phyloP scores from a whole-genome alignment of 2,329 filamentous ascomycete genomes.

The Trichoderma guizhouense region DNA sequence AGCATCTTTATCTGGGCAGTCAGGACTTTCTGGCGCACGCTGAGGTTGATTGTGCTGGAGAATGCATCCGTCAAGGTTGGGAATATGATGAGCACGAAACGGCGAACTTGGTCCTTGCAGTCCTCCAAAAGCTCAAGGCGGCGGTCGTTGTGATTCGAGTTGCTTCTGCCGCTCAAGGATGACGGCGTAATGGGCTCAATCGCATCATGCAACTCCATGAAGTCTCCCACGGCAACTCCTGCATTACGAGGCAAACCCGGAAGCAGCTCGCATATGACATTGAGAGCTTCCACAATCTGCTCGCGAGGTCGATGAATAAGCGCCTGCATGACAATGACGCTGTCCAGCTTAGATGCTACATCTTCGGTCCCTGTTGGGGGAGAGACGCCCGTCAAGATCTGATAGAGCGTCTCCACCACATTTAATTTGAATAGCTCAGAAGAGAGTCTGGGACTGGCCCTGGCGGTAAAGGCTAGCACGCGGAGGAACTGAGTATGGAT shows the following conservation, averaged over 20 bases:
- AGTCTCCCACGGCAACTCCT: constrained; percentile 42
- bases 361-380: constrained; percentile 77
- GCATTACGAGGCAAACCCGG: constrained; percentile 64
- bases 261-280: constrained; percentile 93
- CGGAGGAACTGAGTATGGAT: constrained; percentile 96
- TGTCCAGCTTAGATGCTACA: constrained; percentile 83
- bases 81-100: constrained; percentile 89
- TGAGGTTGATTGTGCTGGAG: constrained; percentile 94
- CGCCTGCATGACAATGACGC: constrained; percentile 97
- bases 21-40: constrained; percentile 90
- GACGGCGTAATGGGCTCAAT: constrained; percentile 41
- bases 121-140: constrained; percentile 74
- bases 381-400: constrained; percentile 93
- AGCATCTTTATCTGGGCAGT: constrained; percentile 98
- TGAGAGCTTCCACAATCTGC: constrained; percentile 94
- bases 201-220: constrained; percentile 40
- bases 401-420: constrained; percentile 94
- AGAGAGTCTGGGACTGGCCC: constrained; percentile 81
- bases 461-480: constrained; percentile 84
- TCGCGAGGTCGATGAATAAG: constrained; percentile 93
- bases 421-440: constrained; percentile 93
- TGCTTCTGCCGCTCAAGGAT: constrained; percentile 29
- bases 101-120: constrained; percentile 83
- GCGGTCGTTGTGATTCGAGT: constrained; percentile 66
- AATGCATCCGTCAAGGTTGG: constrained; percentile 95